Percentiles rank a stretch among this genome's conserved stretches.
phyloP scores from a whole-genome alignment of 495 filamentous ascomycete genomes.

The Patellaria atrata region DNA sequence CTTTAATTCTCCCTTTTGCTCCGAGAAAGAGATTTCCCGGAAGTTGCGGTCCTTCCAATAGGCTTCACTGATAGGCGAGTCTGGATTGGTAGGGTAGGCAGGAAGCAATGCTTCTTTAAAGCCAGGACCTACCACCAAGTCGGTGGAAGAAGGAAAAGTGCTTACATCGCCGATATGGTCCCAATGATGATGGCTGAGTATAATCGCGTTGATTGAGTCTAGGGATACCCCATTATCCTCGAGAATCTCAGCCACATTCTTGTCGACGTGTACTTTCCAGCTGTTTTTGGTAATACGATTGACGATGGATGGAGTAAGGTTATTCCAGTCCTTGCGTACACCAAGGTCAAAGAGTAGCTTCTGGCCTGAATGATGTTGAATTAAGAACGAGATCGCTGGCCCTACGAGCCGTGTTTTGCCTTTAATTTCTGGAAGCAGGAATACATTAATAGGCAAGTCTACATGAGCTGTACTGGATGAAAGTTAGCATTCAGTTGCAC shows the following conservation, averaged over 20 bases:
- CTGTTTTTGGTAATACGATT: slow-evolving; percentile 14
- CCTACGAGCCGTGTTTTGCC: slow-evolving; percentile 29
- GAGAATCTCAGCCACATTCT: slow-evolving; percentile 25
- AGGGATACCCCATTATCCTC: slow-evolving; percentile 17
- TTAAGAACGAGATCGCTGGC: slow-evolving; percentile 40
- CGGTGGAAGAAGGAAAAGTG: slow-evolving; percentile 3
- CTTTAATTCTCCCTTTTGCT: slow-evolving; percentile 4
- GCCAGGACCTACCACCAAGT: slow-evolving; percentile 13
- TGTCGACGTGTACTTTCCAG: slow-evolving; percentile 19
- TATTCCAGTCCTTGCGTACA: slow-evolving; percentile 36
- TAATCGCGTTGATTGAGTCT: slow-evolving; percentile 18
- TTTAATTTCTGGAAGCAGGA: slow-evolving; percentile 30
- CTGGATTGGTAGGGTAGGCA: slow-evolving; percentile 12
- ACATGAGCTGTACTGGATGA: not conserved
- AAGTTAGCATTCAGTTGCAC: no score
- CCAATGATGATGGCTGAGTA: slow-evolving; percentile 20
- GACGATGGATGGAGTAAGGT: slow-evolving; percentile 27
- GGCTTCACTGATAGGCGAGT: slow-evolving; percentile 11
- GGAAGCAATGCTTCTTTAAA: slow-evolving; percentile 10
- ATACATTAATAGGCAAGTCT: slow-evolving; percentile 8
- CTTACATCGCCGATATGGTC: slow-evolving; percentile 1
- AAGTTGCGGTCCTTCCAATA: slow-evolving; percentile 12
- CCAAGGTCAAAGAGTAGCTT: slow-evolving; percentile 47
- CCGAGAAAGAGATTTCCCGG: slow-evolving; percentile 15
- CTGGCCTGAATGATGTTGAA: slow-evolving; percentile 34